phyloP scores from a whole-genome alignment of 176 grass and related monocot genomes.

The Thalia dealbata region DNA sequence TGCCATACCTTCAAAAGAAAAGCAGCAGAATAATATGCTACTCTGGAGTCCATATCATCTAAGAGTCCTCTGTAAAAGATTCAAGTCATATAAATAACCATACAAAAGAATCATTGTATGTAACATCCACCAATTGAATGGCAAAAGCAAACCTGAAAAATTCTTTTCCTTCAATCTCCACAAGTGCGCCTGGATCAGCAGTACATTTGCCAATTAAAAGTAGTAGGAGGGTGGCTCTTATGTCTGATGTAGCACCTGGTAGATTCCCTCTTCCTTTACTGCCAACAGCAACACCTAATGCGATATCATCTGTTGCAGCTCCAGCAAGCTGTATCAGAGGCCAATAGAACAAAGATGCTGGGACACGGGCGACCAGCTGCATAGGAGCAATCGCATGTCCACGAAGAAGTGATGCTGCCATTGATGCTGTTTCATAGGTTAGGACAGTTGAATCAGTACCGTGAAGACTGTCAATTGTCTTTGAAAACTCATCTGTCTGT shows the following conservation, averaged over 20 bases:
- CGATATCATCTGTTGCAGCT: conserved; percentile 93
- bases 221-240: conserved; percentile 78
- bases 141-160: conserved; percentile 64
- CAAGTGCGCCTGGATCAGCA: conserved; percentile 77
- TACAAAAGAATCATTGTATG: not conserved
- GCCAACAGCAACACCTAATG: conserved; percentile 90
- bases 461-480: conserved; percentile 30
- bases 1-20: conserved; percentile 86
- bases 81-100: not conserved
- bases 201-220: conserved; percentile 97
- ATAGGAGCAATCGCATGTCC: conserved; percentile 80
- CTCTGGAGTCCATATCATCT: conserved; percentile 90
- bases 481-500: conserved; percentile 35
- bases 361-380: conserved; percentile 82
- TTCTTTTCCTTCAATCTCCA: conserved; percentile 92
- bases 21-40: conserved; percentile 97
- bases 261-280: conserved; percentile 96
- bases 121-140: not conserved
- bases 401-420: conserved; percentile 77
- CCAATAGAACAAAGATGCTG: conserved; percentile 90
- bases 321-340: conserved; percentile 95
- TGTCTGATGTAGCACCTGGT: conserved; percentile 95
- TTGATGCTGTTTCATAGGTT: conserved; percentile 54
- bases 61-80: conserved; percentile 61
- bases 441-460: conserved; percentile 26